These are phyloP conservation scores for Hemisphaericaspora nanyangensis DNA, from an alignment of 805 yeast genomes.

Conservation along the genomic window DNA sequence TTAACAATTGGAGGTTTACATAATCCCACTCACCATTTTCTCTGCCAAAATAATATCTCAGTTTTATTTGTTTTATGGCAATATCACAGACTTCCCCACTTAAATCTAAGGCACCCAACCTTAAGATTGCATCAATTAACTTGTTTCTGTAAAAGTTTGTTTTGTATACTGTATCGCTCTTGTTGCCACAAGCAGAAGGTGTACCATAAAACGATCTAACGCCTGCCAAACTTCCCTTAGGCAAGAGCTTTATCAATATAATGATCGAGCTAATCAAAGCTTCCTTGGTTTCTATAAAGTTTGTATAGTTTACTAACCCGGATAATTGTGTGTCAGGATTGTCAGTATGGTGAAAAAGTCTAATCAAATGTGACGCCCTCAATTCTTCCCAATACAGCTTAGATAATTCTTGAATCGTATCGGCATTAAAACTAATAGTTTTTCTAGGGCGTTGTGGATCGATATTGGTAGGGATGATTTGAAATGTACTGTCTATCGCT, in stretches of 20 bases:
- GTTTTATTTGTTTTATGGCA: conserved; percentile 36
- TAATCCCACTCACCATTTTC: conserved; percentile 19
- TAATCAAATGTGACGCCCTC: conserved; percentile 52
- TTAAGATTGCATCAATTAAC: conserved; percentile 48
- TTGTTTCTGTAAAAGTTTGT: conserved; percentile 43
- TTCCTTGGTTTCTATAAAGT: conserved; percentile 23
- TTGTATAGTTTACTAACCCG: conserved; percentile 51
- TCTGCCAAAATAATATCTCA: conserved; percentile 9
- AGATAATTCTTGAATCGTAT: conserved; percentile 14
- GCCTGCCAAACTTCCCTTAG: conserved; percentile 47
- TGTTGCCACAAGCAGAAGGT: conserved; percentile 23
- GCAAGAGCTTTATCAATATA: conserved; percentile 42
- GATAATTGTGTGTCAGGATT: conserved; percentile 55
- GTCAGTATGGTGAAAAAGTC: conserved; percentile 51
- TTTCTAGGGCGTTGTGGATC: conserved; percentile 8
- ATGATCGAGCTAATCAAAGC: conserved; percentile 21
- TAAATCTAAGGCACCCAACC: conserved; percentile 39
- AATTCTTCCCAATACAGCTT: conserved; percentile 55
- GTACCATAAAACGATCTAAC: conserved; percentile 27
- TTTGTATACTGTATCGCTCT: conserved; percentile 14
- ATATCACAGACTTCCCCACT: conserved; percentile 21
- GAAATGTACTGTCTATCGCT: conserved; percentile 29
- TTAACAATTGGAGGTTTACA: conserved; percentile 21
- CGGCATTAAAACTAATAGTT: conserved; percentile 13
- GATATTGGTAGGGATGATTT: conserved; percentile 16